These are phyloP conservation scores for Tylopilus orsonianus DNA, from an alignment of 1,284 basidiomycete genomes.

Conservation along the genomic window DNA sequence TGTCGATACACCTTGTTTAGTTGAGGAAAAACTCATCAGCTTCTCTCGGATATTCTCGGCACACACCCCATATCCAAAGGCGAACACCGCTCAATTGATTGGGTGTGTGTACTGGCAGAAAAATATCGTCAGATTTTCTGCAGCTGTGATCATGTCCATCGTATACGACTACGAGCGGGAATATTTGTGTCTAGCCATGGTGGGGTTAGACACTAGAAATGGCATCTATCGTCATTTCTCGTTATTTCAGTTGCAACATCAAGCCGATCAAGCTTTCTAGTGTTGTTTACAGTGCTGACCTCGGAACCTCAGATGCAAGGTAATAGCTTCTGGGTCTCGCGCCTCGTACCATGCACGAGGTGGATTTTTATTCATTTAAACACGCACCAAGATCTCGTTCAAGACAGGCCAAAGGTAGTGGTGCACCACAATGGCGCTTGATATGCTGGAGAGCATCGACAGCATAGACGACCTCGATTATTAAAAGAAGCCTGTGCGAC, in stretches of 20 bases:
- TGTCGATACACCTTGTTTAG: slow-evolving; percentile 21
- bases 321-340: too few relatives aligned
- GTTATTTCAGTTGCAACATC: too few relatives aligned
- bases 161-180: slow-evolving; percentile 30
- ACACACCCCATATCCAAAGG: slow-evolving; percentile 22
- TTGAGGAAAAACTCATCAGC: slow-evolving; percentile 20
- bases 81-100: not conserved
- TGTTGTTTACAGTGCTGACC: too few relatives aligned
- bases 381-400: not conserved
- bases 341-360: slow-evolving; percentile 15
- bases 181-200: slow-evolving; percentile 15
- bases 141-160: slow-evolving; percentile 22
- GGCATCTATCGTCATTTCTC: slow-evolving; percentile 17
- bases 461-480: slow-evolving; percentile 8
- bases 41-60: slow-evolving; percentile 20
- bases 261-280: too few relatives aligned
- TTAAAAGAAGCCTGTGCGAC: slow-evolving; percentile 20
- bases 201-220: too few relatives aligned
- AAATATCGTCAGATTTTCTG: slow-evolving; percentile 16
- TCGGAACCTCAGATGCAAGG: too few relatives aligned
- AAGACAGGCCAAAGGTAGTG: slow-evolving; percentile 12
- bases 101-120: not conserved
- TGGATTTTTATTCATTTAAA: not conserved
- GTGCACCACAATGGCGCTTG: slow-evolving; percentile 11
- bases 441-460: slow-evolving; percentile 10